Percentiles rank a stretch among this genome's conserved stretches.
Evolutionary conservation across 164 flowering plant genomes (phyloP).

Genomic region (Protea cynaroides): DNA sequence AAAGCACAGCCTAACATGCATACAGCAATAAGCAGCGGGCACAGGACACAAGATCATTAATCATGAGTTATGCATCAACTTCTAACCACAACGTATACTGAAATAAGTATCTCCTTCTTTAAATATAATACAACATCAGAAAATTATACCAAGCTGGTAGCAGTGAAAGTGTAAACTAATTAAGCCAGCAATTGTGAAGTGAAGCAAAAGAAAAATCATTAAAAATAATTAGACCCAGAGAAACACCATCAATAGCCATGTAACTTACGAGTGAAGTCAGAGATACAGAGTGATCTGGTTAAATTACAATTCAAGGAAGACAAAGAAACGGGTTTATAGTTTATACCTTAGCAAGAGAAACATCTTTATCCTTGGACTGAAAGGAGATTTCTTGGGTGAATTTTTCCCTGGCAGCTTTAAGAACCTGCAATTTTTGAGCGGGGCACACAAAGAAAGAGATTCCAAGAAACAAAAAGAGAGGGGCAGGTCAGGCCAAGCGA

Average conservation of each 20-base stretch:
- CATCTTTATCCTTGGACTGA: constrained; percentile 51
- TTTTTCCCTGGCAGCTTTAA: constrained; percentile 48
- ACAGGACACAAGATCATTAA: no score
- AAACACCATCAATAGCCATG: no score
- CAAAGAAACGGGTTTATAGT: background rate
- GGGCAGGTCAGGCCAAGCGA: background rate
- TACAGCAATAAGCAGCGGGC: no score
- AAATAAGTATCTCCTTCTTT: background rate
- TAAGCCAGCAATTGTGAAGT: no score
- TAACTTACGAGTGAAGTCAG: no score
- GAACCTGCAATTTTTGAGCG: constrained; percentile 25
- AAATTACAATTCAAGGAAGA: background rate
- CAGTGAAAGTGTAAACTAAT: background rate
- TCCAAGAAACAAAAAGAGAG: background rate
- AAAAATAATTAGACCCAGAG: no score
- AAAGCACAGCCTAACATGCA: background rate
- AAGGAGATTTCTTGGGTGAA: constrained; percentile 56
- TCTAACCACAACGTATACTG: background rate
- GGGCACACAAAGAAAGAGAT: background rate
- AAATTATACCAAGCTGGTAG: background rate
- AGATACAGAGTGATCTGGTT: no score
- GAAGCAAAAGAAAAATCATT: no score
- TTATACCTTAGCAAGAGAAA: constrained; percentile 59
- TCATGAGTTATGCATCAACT: no score
- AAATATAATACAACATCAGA: background rate